Evolutionary conservation across 345 rosid genomes (phyloP), one percentile per base, ranked within the genome.

Genomic region (Balakata baccata): DNA sequence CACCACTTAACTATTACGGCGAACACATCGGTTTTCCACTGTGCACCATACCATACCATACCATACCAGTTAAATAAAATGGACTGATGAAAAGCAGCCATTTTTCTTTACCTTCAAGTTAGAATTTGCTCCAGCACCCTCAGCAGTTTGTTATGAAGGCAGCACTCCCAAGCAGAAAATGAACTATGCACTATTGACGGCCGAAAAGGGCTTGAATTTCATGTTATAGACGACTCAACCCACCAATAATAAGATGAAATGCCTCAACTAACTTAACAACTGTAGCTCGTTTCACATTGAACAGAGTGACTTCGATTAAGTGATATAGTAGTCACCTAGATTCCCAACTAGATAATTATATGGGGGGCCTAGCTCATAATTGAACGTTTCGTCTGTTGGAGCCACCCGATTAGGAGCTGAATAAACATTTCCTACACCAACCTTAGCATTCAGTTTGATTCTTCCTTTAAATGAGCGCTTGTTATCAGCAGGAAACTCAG

Each of bases 401-500:
- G 84, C 82, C 37, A 66, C 85, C 10, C 70, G 77, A 75, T 79
- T 85, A 72, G 86, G 77, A 71, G 82, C 77, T 18, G 88, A 52
- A 81, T 83, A 87, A 38, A 66, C 73, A 73, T 68, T 80, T 62
- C 64, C 77, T 17, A n/a, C 73, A 23, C 77, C 75, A 11, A 64
- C 41, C 68, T 91, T 92, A 5, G 84, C 72, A 71, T 79, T 87
- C 71, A 86, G 75, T 77, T 87, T 92, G 68, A 87, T 80, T 66
- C 93, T 84, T 56, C 90, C 97, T 74, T 89, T 90, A 70, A 85
- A 81, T 34, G 82, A 71, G 61, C 94, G 97, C 78, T 92, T 92
- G 84, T 84, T 89, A 12, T 92, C 94, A 0, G 88, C 68, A 17
- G 97, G 96, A 68, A 92, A 92, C 81, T 93, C 98, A 5, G 97